A percentile compares a stretch with the other conserved stretches of the same genome.
phyloP scores from a whole-genome alignment of 2,329 filamentous ascomycete genomes.

The Penicillium nordicum region DNA sequence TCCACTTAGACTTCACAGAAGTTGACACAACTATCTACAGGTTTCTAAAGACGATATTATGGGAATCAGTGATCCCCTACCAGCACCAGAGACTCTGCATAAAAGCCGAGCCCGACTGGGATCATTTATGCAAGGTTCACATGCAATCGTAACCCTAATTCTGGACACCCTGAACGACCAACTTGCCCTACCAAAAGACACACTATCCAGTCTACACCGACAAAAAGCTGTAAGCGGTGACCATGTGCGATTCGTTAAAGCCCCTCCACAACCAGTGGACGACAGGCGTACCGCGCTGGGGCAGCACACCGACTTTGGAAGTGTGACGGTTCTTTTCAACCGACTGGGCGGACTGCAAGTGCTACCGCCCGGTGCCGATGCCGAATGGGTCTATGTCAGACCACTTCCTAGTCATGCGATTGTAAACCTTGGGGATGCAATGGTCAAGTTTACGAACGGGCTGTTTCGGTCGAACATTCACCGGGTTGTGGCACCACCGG shows the following conservation, averaged over 20 bases:
- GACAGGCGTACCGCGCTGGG: conserved; percentile 46
- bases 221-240: conserved; percentile 46
- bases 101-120: conserved; percentile 37
- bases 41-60: conserved; percentile 54
- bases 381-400: conserved; percentile 52
- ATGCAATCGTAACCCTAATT: conserved; percentile 46
- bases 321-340: conserved; percentile 56
- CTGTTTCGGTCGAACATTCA: conserved; percentile 45
- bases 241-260: conserved; percentile 54
- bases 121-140: conserved; percentile 46
- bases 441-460: conserved; percentile 46
- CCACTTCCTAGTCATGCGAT: conserved; percentile 49
- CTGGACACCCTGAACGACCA: conserved; percentile 45
- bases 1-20: not conserved
- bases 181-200: conserved; percentile 43
- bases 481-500: conserved; percentile 50
- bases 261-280: conserved; percentile 46
- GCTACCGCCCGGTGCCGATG: conserved; percentile 41
- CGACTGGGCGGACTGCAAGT: conserved; percentile 55
- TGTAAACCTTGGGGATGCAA: conserved; percentile 45
- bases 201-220: conserved; percentile 47
- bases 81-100: conserved; percentile 43
- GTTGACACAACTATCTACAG: conserved; percentile 20
- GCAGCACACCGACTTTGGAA: conserved; percentile 58
- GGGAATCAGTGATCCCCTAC: conserved; percentile 36